Base-by-base conservation (phyloP, 306 rosid genomes). In the Medicago lupulina region DNA sequence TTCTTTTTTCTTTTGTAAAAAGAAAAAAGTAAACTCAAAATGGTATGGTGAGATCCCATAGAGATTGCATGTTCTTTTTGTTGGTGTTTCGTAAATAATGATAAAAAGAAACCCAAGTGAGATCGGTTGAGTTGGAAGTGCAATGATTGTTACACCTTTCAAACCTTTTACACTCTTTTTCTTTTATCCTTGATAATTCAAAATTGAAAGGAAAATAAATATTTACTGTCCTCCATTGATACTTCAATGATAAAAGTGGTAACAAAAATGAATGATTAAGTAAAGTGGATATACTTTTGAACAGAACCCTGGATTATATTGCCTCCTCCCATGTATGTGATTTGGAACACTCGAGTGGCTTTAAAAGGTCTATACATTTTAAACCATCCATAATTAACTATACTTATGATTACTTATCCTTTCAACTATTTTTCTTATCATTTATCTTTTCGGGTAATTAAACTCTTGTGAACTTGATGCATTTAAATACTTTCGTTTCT, bases 221-320 rank as follows among this genome's bases (percentile, higher is more conserved):
- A 54, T 49, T 82, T 82, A 36, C 66, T 73, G 79, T 51, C 44
- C 53, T 76, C 79, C 73, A 76, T 79, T 69, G 83, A 68, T 79
- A 67, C 75, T 65, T 74, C 81, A 61, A 71, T 85, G 54, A 77
- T 80, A 76, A 88, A 90, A 77, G 82, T 67, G 49, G 86, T 76
- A 21, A 78, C 57, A 17, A 54, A 16, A 43, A 18, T 34, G 71
- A 79, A 70, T 60, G 63, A 67, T 53, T 70, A 72, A 53, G 57
- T 51, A 81, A 79, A 81, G 85, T 68, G 66, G 28, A 34, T 79
- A 81, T 41, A 71, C 81, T 76, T 81, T 78, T 75, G 70, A 83
- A 85, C 77, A 76, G 74, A 82, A 55, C 76, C 65, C 81, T 6
- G 61, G 91, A 86, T 85, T 54, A 16, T 57, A 8, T 19, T 81